Base-by-base conservation (phyloP, 805 yeast genomes). In the Diddensiella santjacobensis region DNA sequence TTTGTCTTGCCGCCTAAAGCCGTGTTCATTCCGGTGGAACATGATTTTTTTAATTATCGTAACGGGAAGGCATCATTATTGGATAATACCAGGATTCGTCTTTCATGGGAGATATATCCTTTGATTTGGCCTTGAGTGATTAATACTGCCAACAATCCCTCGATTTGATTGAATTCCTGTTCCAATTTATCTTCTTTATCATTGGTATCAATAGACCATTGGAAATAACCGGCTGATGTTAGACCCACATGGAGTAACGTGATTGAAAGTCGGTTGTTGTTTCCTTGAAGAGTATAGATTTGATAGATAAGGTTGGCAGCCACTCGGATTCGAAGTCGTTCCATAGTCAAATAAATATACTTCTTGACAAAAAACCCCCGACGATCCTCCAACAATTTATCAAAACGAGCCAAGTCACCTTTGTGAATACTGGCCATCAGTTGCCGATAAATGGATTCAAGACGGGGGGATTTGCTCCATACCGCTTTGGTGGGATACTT, bases 101-200 rank as follows among this genome's bases (percentile, higher is more conserved):
- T 81, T 2, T 81, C 75, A 60, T 87, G 93, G 3, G 95, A 84
- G 13, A 89, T 64, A 63, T 89, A 89, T 0, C 96, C 96, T 64
- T 84, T 87, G 41, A 88, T 69, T 48, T 64, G 68, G 5, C 83
- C 83, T 44, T 68, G 67, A 44, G 73, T 71, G 17, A 89, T 86
- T 58, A 84, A 66, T 46, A 75, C 78, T 0, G 95, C 89, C 19
- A 87, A 54, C 8, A 75, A 65, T 50, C 91, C 81, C 64, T 89
- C 96, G 3, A 81, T 69, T 48, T 78, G 81, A 58, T 81, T 87
- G 13, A 70, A 56, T 13, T 65, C 45, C 45, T 59, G 58, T 4
- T 52, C 52, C 18, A 13, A 20, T 26, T 31, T 38, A 24, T 40
- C 31, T n/a, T 19, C 19, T 8, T 15, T 15, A 15, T 35, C 15